Conservation (phyloP, 441 rosid species). For the Adansonia madagascariensis region DNA sequence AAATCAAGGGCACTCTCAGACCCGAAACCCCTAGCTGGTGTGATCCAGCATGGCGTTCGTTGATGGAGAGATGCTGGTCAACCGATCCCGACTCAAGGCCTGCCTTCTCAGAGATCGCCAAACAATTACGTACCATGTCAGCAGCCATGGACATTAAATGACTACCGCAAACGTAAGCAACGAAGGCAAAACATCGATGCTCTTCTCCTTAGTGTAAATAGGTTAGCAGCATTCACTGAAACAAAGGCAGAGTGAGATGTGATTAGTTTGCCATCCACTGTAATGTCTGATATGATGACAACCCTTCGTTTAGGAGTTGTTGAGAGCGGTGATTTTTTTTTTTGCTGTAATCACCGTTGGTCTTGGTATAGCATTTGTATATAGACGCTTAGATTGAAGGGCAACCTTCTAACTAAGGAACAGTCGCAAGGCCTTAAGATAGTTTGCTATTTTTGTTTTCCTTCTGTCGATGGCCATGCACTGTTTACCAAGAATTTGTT, state of each 20-base stretch:
- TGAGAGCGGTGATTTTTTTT: conserved; percentile 11
- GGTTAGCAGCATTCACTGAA: conserved; percentile 1
- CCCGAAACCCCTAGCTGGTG: neutral
- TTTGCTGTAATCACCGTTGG: conserved; percentile 20
- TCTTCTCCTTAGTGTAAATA: conserved; percentile 27
- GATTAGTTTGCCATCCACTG: conserved; percentile 29
- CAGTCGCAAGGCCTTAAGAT: conserved; percentile 1
- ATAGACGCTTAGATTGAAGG: neutral
- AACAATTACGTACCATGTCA: neutral
- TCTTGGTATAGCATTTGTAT: neutral
- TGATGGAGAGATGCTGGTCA: conserved; percentile 5
- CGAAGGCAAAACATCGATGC: neutral
- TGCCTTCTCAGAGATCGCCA: neutral
- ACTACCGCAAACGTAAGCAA: conserved; percentile 8
- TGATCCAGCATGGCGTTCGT: neutral
- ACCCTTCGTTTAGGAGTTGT: neutral
- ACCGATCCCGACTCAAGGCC: neutral
- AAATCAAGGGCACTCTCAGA: conserved; percentile 2
- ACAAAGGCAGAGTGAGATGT: conserved; percentile 31
- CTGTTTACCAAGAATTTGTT: neutral
- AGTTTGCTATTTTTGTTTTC: neutral
- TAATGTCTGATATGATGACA: conserved; percentile 19
- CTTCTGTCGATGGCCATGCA: neutral
- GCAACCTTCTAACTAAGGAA: neutral
- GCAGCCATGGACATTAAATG: conserved; percentile 32